Base-by-base conservation (phyloP, 495 filamentous ascomycete species). In the Hyaloscypha hepaticicola region DNA sequence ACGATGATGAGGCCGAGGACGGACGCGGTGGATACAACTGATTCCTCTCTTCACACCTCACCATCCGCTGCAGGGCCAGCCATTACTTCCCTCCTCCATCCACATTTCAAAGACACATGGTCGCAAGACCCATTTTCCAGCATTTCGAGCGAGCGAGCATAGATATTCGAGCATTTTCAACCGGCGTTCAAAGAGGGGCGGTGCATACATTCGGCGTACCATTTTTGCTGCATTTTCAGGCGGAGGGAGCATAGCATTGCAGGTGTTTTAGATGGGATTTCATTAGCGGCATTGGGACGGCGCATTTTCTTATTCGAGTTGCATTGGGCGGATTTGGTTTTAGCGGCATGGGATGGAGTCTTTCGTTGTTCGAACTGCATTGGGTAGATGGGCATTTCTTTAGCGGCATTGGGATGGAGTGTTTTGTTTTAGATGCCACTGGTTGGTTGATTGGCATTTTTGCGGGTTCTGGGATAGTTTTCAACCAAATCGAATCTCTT, bases 11-110 rank as follows among this genome's bases (percentile, higher is more conserved):
- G 25, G 72, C 70, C 33, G 72, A 75, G 24, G 72, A 74, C 25
- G 71, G 68, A 67, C 66, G 73, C 33, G 73, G 75, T 56, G 78
- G 80, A 28, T 84, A 81, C 74, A 84, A 80, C 75, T 80, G 73
- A 77, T 1, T 45, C 38, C 38, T 45, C 0, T 3, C 9, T 19
- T 14, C 38, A 4, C 16, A 14, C 9, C 38, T 19, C 16, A 14
- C 9, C 38, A 0, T 16, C 38, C 38, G 19, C 38, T 45, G 11
- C 38, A 14, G 16, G n/a, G 38, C 38, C 38, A 45, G 38, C 38
- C 38, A 16, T 16, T 12, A 12, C 6, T 1, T 16, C 38, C 19
- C 33, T 16, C 21, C 5, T 55, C 22, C 50, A 33, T 50, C 60
- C 22, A 33, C 34, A 55, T 27, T 49, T 12, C n/a, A 60, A 19